Evolutionary conservation across 352 stramenopile genomes (phyloP).

Genomic region (Phytophthora sp.): DNA sequence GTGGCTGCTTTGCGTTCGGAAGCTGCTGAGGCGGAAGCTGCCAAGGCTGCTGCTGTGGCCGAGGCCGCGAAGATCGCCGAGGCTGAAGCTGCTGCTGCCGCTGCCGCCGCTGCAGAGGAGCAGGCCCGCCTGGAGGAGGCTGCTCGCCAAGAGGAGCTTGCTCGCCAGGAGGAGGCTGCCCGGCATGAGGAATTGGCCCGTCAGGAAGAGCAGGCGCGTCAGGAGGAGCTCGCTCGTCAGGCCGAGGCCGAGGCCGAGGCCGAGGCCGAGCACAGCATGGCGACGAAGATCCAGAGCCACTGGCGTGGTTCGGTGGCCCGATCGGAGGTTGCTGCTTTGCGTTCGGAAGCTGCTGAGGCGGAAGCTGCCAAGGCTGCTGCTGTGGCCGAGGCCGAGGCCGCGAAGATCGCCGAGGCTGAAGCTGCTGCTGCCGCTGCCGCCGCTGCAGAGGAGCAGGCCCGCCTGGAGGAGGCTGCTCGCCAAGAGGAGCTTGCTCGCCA

Average conservation of each 20-base stretch:
- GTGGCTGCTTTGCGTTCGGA: constrained; percentile 9
- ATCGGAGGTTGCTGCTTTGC: constrained; percentile 1
- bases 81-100: background rate
- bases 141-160: background rate
- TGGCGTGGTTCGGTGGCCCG: constrained; percentile 29
- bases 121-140: background rate
- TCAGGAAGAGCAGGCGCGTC: constrained; percentile 3
- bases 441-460: background rate
- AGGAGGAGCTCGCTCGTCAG: background rate
- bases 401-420: too few relatives aligned
- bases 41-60: constrained; percentile 1
- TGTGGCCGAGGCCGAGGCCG: too few relatives aligned
- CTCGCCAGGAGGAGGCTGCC: background rate
- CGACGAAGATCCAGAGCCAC: constrained; percentile 35
- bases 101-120: background rate
- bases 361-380: background rate
- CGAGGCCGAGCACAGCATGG: constrained; percentile 12
- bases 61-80: background rate
- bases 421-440: background rate
- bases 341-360: background rate
- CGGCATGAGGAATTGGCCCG: too few relatives aligned
- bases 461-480: too few relatives aligned
- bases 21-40: background rate
- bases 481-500: too few relatives aligned
- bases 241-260: background rate